Evolutionary conservation across 768 basidiomycete genomes (phyloP).

Genomic region (Agrocybe praecox): DNA sequence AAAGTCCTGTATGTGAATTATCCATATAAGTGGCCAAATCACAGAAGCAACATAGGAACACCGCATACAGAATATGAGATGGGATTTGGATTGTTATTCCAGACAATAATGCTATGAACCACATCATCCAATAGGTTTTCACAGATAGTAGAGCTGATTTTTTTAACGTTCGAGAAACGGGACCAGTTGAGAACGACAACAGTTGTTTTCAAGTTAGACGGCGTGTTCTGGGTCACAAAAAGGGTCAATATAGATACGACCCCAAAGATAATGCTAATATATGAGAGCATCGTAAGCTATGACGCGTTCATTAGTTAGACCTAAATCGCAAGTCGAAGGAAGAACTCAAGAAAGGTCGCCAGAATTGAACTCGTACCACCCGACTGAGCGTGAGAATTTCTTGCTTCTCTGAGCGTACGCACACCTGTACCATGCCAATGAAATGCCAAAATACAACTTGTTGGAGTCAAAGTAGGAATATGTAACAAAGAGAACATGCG

Average conservation of each 20-base stretch:
- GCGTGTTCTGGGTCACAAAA: not conserved
- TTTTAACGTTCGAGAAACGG: conserved; percentile 59
- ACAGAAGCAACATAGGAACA: not conserved
- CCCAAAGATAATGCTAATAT: not conserved
- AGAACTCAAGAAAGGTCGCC: not conserved
- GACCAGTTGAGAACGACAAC: conserved; percentile 71
- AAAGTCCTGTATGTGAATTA: conserved; percentile 38
- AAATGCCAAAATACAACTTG: conserved; percentile 1
- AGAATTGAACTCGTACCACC: not conserved
- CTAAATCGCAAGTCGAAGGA: not conserved
- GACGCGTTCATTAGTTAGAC: not conserved
- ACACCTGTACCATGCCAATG: not conserved
- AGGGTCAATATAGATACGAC: not conserved
- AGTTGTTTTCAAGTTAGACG: conserved; percentile 39
- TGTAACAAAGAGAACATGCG: conserved; percentile 11
- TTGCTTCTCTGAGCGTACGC: not conserved
- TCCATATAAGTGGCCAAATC: not conserved
- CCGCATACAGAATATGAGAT: conserved; percentile 42
- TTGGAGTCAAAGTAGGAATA: conserved; percentile 9
- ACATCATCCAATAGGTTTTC: conserved; percentile 42
- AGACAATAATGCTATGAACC: conserved; percentile 53
- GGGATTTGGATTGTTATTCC: conserved; percentile 60
- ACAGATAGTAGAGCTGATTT: conserved; percentile 57
- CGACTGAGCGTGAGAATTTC: conserved; percentile 1
- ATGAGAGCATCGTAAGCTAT: conserved; percentile 17